Evolutionary conservation across 73 alveolate genomes (phyloP), one percentile per base, ranked within the genome.

Genomic region (Blepharisma stoltei): DNA sequence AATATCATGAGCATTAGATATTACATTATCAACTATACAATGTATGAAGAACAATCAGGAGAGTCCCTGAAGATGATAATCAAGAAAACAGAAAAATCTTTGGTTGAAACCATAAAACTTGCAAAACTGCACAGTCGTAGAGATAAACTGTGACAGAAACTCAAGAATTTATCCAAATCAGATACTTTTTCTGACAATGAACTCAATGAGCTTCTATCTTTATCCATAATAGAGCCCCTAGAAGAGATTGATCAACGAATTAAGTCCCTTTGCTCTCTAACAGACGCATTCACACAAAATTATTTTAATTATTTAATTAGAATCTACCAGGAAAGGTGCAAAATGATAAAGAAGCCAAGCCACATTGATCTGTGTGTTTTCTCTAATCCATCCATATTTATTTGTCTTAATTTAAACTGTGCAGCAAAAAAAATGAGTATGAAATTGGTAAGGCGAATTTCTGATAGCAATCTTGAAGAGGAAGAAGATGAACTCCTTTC

Each of bases 401-500:
- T 38, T 18, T 25, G 23, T 5, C 46, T 60, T n/a, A 60, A 14
- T 20, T 25, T 60, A 20, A 60, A 60, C 23, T 38, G 73, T 25
- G 73, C 14, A 25, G 47, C 14, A 14, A n/a, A 60, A 1, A 60
- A 38, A 8, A 14, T 60, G 47, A 1, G 23, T n/a, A 60, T 60
- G 37, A 14, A 14, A 14, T 60, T 38, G 45, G 73, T 60, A 11
- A 20, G 5, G 23, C 0, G 73, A 38, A 3, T 32, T 32, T 60
- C 73, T 14, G 23, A 2, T 25, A 1, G 73, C 18, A 18, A 38
- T 25, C 14, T n/a, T 60, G 48, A 20, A 38, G 23, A 60, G 46
- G 73, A 60, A 25, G 73, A 60, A 60, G 73, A 60, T 1, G 73
- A 60, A 2, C 73, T 20, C 18, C 14, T 60, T 25, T 14, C 73